Evolutionary conservation across 2,329 filamentous ascomycete species (phyloP), one percentile per base, ranked within the genome.

Genomic region (Colletotrichum destructivum): DNA sequence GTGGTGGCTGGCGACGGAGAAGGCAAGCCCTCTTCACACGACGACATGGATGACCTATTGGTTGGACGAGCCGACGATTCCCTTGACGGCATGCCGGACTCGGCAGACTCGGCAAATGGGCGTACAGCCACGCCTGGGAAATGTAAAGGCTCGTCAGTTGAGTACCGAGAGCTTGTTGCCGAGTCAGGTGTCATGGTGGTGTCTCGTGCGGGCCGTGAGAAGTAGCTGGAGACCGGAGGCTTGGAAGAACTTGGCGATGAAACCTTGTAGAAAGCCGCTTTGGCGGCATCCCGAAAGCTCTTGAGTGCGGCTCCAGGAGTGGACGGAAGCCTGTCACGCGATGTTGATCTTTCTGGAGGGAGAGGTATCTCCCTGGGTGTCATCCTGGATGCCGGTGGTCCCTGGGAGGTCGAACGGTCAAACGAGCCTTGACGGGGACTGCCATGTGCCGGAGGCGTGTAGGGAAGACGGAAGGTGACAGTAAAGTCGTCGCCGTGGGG

Each of bases 1-100:
- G 83, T 85, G 65, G 82, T 82, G 21, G 79, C 76, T 9, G 75
- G 75, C 1, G 82, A 81, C 0, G 78, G 66, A 7, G 82, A 81
- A 21, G 79, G 81, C 15, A 81, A 44, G 0, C 51, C 77, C 5
- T 80, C 82, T 4, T 84, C 83, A 0, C 80, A 82, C 62, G 79
- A 81, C 4, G 82, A 82, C 26, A 71, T 52, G 13, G 73, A 74
- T 1, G 73, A 74, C 4, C 71, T 54, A 3, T 73, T 55, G 3
- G 71, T 74, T 2, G 69, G 71, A 18, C 72, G 67, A 18, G 64
- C 65, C 15, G 72, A 73, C 0, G 69, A 72, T n/a, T 74, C 61
- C 40, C 62, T 64, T 31, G 62, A 67, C 9, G 62, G 38, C 56
- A 68, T 49, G 26, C 55, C 54, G 2, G 47, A 73, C 15, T 49